Evolutionary conservation across 176 grass and related monocot species (phyloP).

Genomic region (Urochloa ruziziensis): DNA sequence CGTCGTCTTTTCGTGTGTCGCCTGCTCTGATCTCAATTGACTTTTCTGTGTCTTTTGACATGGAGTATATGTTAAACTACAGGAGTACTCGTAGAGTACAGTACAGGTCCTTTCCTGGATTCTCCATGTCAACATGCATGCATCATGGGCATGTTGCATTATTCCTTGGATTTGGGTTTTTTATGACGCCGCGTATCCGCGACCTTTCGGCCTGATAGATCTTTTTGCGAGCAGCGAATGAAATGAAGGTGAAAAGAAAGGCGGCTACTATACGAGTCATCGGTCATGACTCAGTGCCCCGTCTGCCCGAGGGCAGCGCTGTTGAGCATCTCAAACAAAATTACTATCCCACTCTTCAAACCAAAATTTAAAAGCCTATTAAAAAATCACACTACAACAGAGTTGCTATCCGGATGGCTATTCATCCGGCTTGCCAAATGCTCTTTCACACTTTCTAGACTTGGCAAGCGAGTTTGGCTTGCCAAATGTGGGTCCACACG

Average conservation of each 20-base stretch:
- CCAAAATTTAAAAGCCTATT: too few species aligned
- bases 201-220: neutral
- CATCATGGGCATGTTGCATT: neutral
- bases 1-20: neutral
- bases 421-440: too few species aligned
- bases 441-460: too few species aligned
- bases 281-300: neutral
- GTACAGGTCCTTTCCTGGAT: neutral
- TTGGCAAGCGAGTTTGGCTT: too few species aligned
- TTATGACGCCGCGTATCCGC: neutral
- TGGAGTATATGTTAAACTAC: neutral
- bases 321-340: too few species aligned
- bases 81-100: neutral
- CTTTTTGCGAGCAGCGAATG: neutral
- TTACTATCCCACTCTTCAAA: neutral
- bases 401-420: too few species aligned
- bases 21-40: neutral
- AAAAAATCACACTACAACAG: too few species aligned
- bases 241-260: neutral
- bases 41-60: neutral
- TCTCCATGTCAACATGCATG: slow-evolving; percentile 1
- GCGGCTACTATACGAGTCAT: slow-evolving; percentile 29
- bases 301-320: neutral
- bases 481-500: too few species aligned
- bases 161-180: slow-evolving; percentile 1